Evolutionary conservation across 2,329 filamentous ascomycete species (phyloP), one percentile per base, ranked within the genome.

Genomic region (Alternaria sp.): DNA sequence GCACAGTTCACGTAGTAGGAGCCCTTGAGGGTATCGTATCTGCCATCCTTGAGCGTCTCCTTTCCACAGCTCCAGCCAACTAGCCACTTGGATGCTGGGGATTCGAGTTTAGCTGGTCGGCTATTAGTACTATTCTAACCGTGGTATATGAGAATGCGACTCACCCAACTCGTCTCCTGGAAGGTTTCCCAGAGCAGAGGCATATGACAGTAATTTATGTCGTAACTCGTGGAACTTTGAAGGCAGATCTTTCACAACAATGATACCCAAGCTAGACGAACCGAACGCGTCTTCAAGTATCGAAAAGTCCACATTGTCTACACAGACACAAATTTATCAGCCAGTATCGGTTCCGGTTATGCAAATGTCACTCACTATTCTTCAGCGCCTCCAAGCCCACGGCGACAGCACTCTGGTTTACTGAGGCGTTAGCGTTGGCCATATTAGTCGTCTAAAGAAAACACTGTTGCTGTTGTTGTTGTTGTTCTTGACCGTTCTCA

Each of bases 241-340:
- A 0, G 93, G 91, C 0, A 98, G 86, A 73, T 93, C 91, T 74
- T 90, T 92, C 46, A 99, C 93, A n/a, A 98, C 82, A 54, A 99
- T 89, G 51, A 99, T 97, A 0, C 95, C 95, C 11, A 98, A 82
- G 2, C 93, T 97, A 26, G 91, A 87, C 1, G 93, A 92, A 0
- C 95, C 95, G 74, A 99, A 98, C 0, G 95, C 95, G 67, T 90
- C 79, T 69, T 91, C 86, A 10, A 95, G 83, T 0, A 85, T 85
- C 55, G 86, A 84, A 51, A 92, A 89, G 0, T 89, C 83, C 44
- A 94, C 83, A 56, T 84, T 85, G 21, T 87, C 90, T 91, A 11
- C 37, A 29, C 14, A 36, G 24, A 11, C 23, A 17, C 17, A 17
- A 17, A 17, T 17, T 17, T 17, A 39, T 26, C 44, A 44, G 44